Evolutionary conservation across 495 filamentous ascomycete species (phyloP).

Genomic region (Penicillium psychrofluorescens): DNA sequence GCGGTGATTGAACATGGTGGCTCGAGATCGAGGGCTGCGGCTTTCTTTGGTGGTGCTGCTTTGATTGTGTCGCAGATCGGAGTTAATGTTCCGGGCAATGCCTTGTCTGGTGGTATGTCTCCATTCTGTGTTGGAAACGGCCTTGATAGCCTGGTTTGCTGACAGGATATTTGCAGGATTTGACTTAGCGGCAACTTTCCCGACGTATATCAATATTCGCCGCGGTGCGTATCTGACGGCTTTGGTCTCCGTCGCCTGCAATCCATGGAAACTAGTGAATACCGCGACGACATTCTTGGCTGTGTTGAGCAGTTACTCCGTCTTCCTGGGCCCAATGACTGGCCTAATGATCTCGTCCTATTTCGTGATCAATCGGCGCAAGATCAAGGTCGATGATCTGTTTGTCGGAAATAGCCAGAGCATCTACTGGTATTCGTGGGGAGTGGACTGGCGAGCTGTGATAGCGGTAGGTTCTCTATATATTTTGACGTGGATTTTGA

Average conservation of each 20-base stretch:
- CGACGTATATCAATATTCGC: slow-evolving; percentile 43
- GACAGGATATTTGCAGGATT: slow-evolving; percentile 9
- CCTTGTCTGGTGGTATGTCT: slow-evolving; percentile 27
- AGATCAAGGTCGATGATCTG: slow-evolving; percentile 33
- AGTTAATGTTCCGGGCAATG: slow-evolving; percentile 28
- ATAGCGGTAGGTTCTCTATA: slow-evolving; percentile 16
- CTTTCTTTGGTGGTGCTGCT: slow-evolving; percentile 38
- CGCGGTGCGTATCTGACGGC: slow-evolving; percentile 36
- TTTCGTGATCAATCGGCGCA: slow-evolving; percentile 27
- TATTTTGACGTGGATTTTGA: too few relatives aligned
- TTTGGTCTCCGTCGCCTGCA: slow-evolving; percentile 37
- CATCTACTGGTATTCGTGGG: slow-evolving; percentile 33
- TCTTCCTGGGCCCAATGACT: slow-evolving; percentile 42
- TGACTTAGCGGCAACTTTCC: slow-evolving; percentile 38
- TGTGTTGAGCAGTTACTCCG: slow-evolving; percentile 40
- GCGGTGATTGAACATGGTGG: slow-evolving; percentile 20
- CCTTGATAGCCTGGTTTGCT: background rate
- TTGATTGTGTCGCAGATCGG: slow-evolving; percentile 27
- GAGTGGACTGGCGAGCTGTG: slow-evolving; percentile 36
- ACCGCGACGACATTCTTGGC: slow-evolving; percentile 39
- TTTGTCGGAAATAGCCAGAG: slow-evolving; percentile 20
- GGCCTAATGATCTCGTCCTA: slow-evolving; percentile 35
- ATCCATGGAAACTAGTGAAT: slow-evolving; percentile 46
- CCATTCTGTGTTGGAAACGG: background rate
- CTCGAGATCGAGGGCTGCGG: slow-evolving; percentile 25